Evolutionary conservation across 2,329 filamentous ascomycete species (phyloP).

Genomic region (Hypoxylon sp.): DNA sequence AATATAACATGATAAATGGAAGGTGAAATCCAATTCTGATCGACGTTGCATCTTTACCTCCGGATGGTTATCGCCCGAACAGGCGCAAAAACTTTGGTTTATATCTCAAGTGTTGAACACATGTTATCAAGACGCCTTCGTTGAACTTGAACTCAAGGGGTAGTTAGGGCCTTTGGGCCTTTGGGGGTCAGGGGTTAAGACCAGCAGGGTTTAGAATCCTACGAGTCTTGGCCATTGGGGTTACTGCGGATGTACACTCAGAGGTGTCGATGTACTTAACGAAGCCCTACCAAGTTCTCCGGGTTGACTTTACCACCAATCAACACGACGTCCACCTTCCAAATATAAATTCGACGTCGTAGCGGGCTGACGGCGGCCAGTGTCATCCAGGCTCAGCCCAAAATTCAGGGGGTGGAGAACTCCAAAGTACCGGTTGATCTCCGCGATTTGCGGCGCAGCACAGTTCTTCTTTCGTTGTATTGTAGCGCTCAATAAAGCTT

Average conservation of each 20-base stretch:
- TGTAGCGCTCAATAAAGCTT: background rate
- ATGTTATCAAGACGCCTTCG: too few species aligned
- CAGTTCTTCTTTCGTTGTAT: constrained; percentile 9
- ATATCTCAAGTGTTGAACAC: too few species aligned
- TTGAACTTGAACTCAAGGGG: too few species aligned
- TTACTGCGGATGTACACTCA: too few species aligned
- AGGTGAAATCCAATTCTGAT: background rate
- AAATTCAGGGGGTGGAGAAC: constrained; percentile 9
- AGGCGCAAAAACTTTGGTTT: too few species aligned
- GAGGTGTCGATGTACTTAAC: too few species aligned
- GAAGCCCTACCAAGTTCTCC: too few species aligned
- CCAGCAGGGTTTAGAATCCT: constrained; percentile 25
- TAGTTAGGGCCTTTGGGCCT: background rate
- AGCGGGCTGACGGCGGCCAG: background rate
- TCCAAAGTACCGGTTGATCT: constrained; percentile 4
- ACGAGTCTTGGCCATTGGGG: constrained; percentile 8
- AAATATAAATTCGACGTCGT: too few species aligned
- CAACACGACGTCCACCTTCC: too few species aligned
- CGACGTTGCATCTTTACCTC: background rate
- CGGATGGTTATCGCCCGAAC: too few species aligned
- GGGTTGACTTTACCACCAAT: too few species aligned
- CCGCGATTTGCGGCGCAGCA: constrained; percentile 3
- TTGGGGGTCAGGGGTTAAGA: background rate
- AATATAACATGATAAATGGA: background rate
- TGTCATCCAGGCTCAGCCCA: constrained; percentile 8